Conservation (phyloP, 257 asterid genomes). For the Solanum chilense region DNA sequence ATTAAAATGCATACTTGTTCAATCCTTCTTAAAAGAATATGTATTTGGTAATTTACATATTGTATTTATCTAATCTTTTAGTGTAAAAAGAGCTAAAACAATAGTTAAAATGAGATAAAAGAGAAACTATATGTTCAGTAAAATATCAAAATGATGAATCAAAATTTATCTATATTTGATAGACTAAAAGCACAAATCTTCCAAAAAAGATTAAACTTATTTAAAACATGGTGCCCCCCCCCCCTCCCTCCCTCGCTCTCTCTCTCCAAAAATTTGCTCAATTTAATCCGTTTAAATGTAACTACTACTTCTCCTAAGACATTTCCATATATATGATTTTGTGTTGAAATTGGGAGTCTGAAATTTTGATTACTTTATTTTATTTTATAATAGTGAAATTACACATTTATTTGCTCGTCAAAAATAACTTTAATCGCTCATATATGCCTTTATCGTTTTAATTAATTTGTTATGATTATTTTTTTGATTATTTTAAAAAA, state of each 20-base stretch:
- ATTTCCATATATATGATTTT: neutral
- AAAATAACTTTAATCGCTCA: neutral
- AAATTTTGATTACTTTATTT: neutral
- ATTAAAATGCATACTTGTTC: neutral
- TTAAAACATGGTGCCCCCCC: neutral
- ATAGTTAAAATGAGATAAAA: neutral
- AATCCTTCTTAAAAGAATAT: neutral
- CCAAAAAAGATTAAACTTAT: neutral
- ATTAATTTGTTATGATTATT: too few relatives aligned
- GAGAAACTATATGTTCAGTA: neutral
- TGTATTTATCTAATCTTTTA: neutral
- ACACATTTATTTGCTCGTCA: too few relatives aligned
- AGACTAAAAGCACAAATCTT: neutral
- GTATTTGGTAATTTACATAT: neutral
- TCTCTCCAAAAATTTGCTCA: neutral
- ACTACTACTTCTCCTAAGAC: neutral
- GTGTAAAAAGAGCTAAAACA: neutral
- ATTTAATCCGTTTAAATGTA: neutral
- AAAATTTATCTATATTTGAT: neutral
- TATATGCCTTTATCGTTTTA: too few relatives aligned
- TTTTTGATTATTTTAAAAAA: too few relatives aligned
- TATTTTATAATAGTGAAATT: neutral
- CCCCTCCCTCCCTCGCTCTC: too few relatives aligned
- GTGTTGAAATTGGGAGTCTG: neutral
- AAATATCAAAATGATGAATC: neutral